Evolutionary conservation across 345 rosid genomes (phyloP).

Genomic region (Pelargonium nanum): DNA sequence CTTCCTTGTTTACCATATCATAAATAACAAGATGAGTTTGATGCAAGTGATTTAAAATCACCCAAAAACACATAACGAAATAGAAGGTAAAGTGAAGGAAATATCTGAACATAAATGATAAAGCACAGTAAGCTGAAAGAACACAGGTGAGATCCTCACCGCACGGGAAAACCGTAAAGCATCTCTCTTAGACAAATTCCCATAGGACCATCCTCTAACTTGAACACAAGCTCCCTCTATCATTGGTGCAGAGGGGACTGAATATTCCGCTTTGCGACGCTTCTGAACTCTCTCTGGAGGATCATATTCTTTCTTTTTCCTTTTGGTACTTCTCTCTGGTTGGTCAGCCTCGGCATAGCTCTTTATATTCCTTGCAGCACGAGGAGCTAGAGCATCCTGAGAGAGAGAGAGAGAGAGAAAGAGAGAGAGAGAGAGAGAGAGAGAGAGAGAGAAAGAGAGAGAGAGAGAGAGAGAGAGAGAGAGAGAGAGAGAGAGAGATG

Average conservation of each 20-base stretch:
- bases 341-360: constrained; percentile 87
- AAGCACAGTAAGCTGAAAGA: neutral
- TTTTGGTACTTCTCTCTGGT: constrained; percentile 63
- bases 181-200: constrained; percentile 94
- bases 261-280: constrained; percentile 73
- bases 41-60: neutral
- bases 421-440: neutral
- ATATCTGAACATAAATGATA: neutral
- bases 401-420: constrained; percentile 7
- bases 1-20: neutral
- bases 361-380: constrained; percentile 87
- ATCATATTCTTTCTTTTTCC: constrained; percentile 81
- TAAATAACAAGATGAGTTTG: too few relatives aligned
- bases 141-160: constrained; percentile 29
- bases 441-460: neutral
- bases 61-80: neutral
- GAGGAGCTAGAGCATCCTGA: constrained; percentile 89
- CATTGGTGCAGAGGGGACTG: constrained; percentile 52
- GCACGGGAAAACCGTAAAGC: constrained; percentile 88
- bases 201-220: constrained; percentile 95
- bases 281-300: constrained; percentile 58
- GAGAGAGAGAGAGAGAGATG: neutral
- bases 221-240: constrained; percentile 93
- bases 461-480: too few relatives aligned
- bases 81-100: neutral